Evolutionary conservation across 179 eudicot genomes (phyloP), one percentile per base, ranked within the genome.

Genomic region (Beta corolliflora): DNA sequence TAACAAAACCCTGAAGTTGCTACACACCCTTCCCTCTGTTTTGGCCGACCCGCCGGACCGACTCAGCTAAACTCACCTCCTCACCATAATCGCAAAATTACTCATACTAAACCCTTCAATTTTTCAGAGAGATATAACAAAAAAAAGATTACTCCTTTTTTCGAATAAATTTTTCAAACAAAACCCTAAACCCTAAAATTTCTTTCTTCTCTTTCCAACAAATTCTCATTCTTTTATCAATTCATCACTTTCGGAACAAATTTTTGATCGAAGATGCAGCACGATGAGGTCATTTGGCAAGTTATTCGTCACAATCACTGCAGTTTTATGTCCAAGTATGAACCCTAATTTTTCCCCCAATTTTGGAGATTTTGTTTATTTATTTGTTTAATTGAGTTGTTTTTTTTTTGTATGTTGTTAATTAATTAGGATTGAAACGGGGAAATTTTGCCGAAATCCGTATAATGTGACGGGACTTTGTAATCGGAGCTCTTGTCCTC

Each of bases 401-500:
- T 23, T 21, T 66, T 67, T 25, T 66, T 67, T 6, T 79, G 9
- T 19, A 9, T 79, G 16, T 75, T 67, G 19, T 72, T 18, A 69
- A 54, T 74, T 13, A 25, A 21, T 55, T 80, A 96, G 98, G 83
- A 91, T 96, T 81, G 91, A 90, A 53, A 94, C 97, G 16, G 94
- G 96, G 55, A 92, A 84, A 73, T 96, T 96, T 79, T 92, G 97
- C 73, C 98, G 98, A 29, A 96, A 96, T 75, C 97, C 94, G 1
- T 96, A 94, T 81, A 94, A 92, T 77, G 93, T 94, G 68, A 96
- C 98, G n/a, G 98, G 99, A 50, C 78, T 93, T 25, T 96, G 99
- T 75, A 96, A 96, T 75, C 95, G 99, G 83, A 96, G 99, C 89
- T 96, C 99, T 8, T 96, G 99, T 86, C 97, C 98, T 71, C 96